Base-by-base conservation (phyloP, 768 basidiomycete genomes). In the Xerocomus brunneocitrinus region DNA sequence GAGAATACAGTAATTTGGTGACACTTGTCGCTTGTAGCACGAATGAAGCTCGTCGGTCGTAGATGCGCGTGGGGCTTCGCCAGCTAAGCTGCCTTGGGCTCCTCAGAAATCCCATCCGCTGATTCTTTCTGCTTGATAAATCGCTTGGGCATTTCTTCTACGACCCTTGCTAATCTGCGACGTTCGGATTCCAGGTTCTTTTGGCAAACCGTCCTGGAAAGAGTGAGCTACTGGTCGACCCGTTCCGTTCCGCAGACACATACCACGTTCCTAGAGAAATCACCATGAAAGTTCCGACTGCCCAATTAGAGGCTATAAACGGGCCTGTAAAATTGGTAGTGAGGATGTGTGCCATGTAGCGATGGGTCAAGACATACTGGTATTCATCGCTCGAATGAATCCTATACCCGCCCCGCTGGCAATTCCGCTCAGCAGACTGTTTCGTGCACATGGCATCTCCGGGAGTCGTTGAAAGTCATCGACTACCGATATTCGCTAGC, bases 371-470 rank as follows among this genome's bases (percentile, higher is more conserved):
- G 38, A 74, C 84, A 52, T 66, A 89, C 89, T 74, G 10, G 81
- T 70, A 61, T 79, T 79, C 61, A 90, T 68, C 3, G 82, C 84
- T 51, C 89, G 79, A 50, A 91, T 80, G 50, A 87, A 73, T 19
- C 90, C 91, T 50, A 92, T 79, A 1, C 88, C 90, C 1, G 76
- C 77, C 13, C 90, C 90, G 53, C 85, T 83, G n/a, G 83, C 85
- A 59, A 92, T 91, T 13, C 90, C 90, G 48, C 78, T 80, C 58
- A 92, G 70, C 35, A 92, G 70, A 63, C 86, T 86, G 55, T 80
- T 85, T 35, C 91, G 77, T 45, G 85, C 87, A 63, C 90, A 92
- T 3, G 89, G 90, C 10, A 90, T 76, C 60, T 89, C 81, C 47
- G 77, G 76, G 46, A 91, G 76, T 64, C 81, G 77, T 56, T 75